Conservation (phyloP, 805 yeast genomes). For the Schwanniomyces vanrijiae region DNA sequence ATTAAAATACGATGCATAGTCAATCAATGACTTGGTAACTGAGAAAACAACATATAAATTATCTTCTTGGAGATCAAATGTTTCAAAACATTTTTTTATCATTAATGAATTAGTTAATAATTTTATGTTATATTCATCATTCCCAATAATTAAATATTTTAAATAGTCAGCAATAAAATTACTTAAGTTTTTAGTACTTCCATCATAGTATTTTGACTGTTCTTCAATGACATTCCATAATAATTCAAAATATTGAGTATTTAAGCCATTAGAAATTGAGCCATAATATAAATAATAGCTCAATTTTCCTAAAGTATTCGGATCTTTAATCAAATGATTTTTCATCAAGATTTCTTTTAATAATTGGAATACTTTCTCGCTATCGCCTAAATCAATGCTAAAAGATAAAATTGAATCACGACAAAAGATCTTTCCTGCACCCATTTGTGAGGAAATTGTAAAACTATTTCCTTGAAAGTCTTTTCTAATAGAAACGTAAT, state of each 20-base stretch:
- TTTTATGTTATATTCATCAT: slow-evolving; percentile 13
- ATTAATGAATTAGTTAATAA: slow-evolving; percentile 29
- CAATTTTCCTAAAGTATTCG: slow-evolving; percentile 27
- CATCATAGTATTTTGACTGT: slow-evolving; percentile 26
- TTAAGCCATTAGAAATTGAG: slow-evolving; percentile 17
- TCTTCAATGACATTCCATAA: slow-evolving; percentile 34
- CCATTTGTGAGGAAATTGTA: slow-evolving; percentile 7
- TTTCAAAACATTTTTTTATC: slow-evolving; percentile 24
- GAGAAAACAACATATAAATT: slow-evolving; percentile 32
- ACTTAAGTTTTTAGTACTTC: slow-evolving; percentile 20
- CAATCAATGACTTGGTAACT: slow-evolving; percentile 21
- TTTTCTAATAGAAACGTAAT: slow-evolving; percentile 34
- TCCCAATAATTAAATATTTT: slow-evolving; percentile 16
- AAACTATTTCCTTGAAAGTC: slow-evolving; percentile 24
- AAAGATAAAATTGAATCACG: slow-evolving; percentile 32
- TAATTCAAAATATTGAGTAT: slow-evolving; percentile 28
- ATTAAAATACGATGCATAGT: slow-evolving; percentile 7
- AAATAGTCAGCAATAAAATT: slow-evolving; percentile 31
- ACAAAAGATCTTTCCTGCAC: slow-evolving; percentile 11
- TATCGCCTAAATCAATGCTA: slow-evolving; percentile 34
- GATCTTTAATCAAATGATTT: slow-evolving; percentile 28
- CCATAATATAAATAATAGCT: slow-evolving; percentile 30
- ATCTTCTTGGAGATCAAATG: slow-evolving; percentile 25
- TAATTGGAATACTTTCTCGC: slow-evolving; percentile 31
- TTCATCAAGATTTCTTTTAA: slow-evolving; percentile 35